These are phyloP conservation scores for Tephrocybe sp. DNA, from an alignment of 768 basidiomycete genomes.

Conservation along the genomic window DNA sequence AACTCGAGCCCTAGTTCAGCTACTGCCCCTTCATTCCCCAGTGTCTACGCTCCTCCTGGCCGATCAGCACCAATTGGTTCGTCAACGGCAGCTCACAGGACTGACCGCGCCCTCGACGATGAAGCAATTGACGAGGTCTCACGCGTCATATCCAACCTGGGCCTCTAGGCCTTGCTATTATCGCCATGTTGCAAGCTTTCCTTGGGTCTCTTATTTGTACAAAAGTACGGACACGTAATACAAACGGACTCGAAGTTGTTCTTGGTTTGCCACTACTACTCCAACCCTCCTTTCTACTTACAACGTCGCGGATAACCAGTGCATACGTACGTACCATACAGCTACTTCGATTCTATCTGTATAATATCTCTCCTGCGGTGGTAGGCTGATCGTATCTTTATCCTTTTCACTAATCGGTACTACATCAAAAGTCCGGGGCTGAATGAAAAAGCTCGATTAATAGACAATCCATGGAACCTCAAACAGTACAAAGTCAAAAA, in stretches of 20 bases:
- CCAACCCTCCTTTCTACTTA: slow-evolving; percentile 13
- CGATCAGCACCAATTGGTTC: slow-evolving; percentile 43
- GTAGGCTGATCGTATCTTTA: slow-evolving; percentile 61
- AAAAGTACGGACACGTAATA: slow-evolving; percentile 21
- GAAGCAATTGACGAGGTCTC: slow-evolving; percentile 68
- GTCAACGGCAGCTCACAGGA: slow-evolving; percentile 42
- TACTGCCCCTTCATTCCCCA: slow-evolving; percentile 80
- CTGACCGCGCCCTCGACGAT: slow-evolving; percentile 45
- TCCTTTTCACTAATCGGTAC: slow-evolving; percentile 53
- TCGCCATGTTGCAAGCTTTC: slow-evolving; percentile 4
- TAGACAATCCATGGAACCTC: slow-evolving; percentile 89
- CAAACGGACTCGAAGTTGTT: slow-evolving; percentile 16
- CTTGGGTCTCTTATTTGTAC: slow-evolving; percentile 14
- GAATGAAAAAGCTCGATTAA: slow-evolving; percentile 31
- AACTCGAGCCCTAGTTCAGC: slow-evolving; percentile 78
- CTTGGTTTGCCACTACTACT: slow-evolving; percentile 11
- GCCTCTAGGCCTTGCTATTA: slow-evolving; percentile 40
- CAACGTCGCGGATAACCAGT: slow-evolving; percentile 20
- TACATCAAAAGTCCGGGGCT: slow-evolving; percentile 24
- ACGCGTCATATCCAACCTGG: slow-evolving; percentile 74
- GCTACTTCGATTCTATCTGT: slow-evolving; percentile 36
- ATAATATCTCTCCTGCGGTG: slow-evolving; percentile 45
- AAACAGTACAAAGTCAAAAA: slow-evolving; percentile 91
- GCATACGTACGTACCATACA: slow-evolving; percentile 22
- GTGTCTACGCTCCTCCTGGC: slow-evolving; percentile 70